phyloP scores from a whole-genome alignment of 2,329 filamentous ascomycete species.

The Seiridium unicorne region DNA sequence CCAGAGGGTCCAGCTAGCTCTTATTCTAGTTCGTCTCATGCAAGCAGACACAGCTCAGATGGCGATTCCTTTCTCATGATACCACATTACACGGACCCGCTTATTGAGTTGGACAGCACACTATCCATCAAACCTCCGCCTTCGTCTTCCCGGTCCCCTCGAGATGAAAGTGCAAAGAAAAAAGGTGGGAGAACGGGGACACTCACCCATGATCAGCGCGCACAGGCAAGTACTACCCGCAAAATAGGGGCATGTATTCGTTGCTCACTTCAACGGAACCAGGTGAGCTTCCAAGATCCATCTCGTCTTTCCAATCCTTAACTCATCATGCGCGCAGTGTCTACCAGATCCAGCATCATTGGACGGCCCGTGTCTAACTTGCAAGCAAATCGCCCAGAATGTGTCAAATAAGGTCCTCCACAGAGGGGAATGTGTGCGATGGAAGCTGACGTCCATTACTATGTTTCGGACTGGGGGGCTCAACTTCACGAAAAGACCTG shows the following conservation, averaged over 20 bases:
- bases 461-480: slow-evolving; percentile 43
- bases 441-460: slow-evolving; percentile 38
- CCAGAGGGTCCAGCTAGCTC: background rate
- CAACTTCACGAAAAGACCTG: slow-evolving; percentile 35
- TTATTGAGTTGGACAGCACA: background rate
- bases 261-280: slow-evolving; percentile 42
- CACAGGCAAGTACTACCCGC: slow-evolving; percentile 33
- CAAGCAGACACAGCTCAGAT: background rate
- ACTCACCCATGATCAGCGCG: slow-evolving; percentile 13
- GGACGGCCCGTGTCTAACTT: slow-evolving; percentile 36
- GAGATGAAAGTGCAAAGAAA: slow-evolving; percentile 9
- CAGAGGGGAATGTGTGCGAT: slow-evolving; percentile 40
- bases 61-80: background rate
- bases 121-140: background rate
- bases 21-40: background rate
- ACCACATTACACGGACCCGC: too few relatives aligned
- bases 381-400: slow-evolving; percentile 29
- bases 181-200: background rate
- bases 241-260: slow-evolving; percentile 39
- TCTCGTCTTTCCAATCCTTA: background rate
- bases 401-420: slow-evolving; percentile 48
- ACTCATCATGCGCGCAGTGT: slow-evolving; percentile 30
- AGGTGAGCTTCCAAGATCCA: slow-evolving; percentile 30
- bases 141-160: background rate
- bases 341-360: slow-evolving; percentile 25